Evolutionary conservation across 306 rosid genomes (phyloP).

Genomic region (Medicago truncatula): DNA sequence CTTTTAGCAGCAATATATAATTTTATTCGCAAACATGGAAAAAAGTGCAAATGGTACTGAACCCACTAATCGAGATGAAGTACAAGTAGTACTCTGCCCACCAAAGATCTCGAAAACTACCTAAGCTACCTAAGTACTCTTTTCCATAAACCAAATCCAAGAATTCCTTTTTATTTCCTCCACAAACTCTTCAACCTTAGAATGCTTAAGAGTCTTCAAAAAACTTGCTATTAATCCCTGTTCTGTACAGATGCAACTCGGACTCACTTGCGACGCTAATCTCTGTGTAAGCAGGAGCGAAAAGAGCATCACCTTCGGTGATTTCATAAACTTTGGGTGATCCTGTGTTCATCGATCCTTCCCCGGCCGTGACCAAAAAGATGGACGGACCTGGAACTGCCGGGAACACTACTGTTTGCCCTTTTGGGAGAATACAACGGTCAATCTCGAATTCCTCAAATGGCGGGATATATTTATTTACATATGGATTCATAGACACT

Average conservation of each 20-base stretch:
- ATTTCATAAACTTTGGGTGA: slow-evolving; percentile 48
- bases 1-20: no score
- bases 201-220: slow-evolving; percentile 49
- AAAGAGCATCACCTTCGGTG: slow-evolving; percentile 80
- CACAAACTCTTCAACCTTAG: no score
- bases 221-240: slow-evolving; percentile 77
- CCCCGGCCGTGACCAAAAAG: slow-evolving; percentile 65
- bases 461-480: slow-evolving; percentile 75
- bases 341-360: slow-evolving; percentile 61
- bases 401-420: slow-evolving; percentile 63
- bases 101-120: no score
- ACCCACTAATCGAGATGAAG: no score
- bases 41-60: no score
- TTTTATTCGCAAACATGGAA: no score
- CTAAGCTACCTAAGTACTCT: no score
- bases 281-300: slow-evolving; percentile 77
- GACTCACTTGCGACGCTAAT: slow-evolving; percentile 61
- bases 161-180: no score
- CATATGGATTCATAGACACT: slow-evolving; percentile 58
- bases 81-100: no score
- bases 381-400: slow-evolving; percentile 83
- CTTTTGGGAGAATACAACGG: slow-evolving; percentile 67
- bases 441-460: slow-evolving; percentile 94
- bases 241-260: slow-evolving; percentile 69
- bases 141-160: no score